Evolutionary conservation across 2,329 filamentous ascomycete genomes (phyloP).

Genomic region (Aquanectria penicillioides): DNA sequence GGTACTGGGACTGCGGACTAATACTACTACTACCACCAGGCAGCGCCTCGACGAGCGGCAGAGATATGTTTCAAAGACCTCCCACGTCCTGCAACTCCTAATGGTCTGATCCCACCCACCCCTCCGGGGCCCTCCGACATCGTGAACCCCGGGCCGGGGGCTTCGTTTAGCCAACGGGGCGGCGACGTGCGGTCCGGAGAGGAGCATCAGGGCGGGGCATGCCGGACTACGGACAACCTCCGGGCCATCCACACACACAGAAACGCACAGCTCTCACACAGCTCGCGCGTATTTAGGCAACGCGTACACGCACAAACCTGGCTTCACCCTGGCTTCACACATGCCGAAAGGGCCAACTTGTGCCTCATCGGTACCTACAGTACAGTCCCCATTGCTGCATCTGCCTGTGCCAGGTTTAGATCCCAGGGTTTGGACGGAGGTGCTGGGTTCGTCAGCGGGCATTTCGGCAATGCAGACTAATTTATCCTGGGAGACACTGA

Average conservation of each 20-base stretch:
- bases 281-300: too few species aligned
- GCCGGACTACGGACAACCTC: conserved; percentile 11
- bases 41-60: background rate
- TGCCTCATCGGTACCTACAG: background rate
- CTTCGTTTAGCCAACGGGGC: conserved; percentile 2
- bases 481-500: conserved; percentile 7
- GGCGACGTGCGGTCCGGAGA: conserved; percentile 8
- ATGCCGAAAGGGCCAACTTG: too few species aligned
- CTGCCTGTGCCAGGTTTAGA: background rate
- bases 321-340: too few species aligned
- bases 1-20: background rate
- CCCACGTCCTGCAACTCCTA: background rate
- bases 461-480: conserved; percentile 18
- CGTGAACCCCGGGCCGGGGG: conserved; percentile 17
- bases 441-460: conserved; percentile 1
- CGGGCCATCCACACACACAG: conserved; percentile 1
- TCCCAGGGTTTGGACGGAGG: background rate
- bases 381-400: background rate
- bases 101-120: background rate
- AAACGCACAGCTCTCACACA: too few species aligned
- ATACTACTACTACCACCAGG: background rate
- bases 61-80: background rate
- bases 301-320: background rate
- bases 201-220: background rate
- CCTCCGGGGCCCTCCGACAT: conserved; percentile 3